These are phyloP conservation scores for Zalaria obscura DNA, from an alignment of 2,329 filamentous ascomycete genomes.

Conservation along the genomic window DNA sequence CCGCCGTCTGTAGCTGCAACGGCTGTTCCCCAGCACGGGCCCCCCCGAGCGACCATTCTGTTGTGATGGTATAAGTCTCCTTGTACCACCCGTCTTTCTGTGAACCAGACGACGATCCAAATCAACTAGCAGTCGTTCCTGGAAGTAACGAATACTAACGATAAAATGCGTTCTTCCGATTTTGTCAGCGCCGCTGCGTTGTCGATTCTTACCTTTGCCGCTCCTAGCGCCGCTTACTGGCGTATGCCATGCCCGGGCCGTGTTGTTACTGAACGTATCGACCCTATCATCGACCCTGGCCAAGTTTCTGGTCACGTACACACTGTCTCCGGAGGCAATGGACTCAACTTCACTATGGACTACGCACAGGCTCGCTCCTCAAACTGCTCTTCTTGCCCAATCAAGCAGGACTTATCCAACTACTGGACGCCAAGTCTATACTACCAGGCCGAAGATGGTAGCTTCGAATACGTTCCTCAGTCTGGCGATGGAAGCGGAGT, in stretches of 20 bases:
- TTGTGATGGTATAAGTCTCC: not conserved
- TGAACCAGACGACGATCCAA: not conserved
- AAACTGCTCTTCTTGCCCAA: slow-evolving; percentile 55
- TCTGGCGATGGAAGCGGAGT: slow-evolving; percentile 27
- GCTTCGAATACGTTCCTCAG: slow-evolving; percentile 44
- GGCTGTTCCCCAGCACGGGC: not conserved
- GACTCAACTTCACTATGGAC: slow-evolving; percentile 47
- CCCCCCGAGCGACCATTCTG: not conserved
- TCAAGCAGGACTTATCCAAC: slow-evolving; percentile 55
- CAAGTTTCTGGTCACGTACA: slow-evolving; percentile 49
- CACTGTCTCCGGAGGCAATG: slow-evolving; percentile 56
- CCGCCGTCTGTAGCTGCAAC: not conserved
- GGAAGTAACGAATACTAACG: not conserved
- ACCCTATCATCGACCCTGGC: slow-evolving; percentile 56
- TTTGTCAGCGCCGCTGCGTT: slow-evolving; percentile 2
- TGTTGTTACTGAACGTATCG: slow-evolving; percentile 45
- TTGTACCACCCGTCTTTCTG: not conserved
- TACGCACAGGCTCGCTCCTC: slow-evolving; percentile 46
- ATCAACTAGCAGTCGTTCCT: not conserved
- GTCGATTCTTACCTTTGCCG: slow-evolving; percentile 13
- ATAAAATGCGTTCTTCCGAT: slow-evolving; percentile 4
- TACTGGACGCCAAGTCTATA: slow-evolving; percentile 68
- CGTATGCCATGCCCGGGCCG: slow-evolving; percentile 54
- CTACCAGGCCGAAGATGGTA: slow-evolving; percentile 48
- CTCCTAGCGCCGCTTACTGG: slow-evolving; percentile 48